Evolutionary conservation across 1,139 yeast species (phyloP), one percentile per base, ranked within the genome.

Genomic region (Groenewaldozyma auringiensis): DNA sequence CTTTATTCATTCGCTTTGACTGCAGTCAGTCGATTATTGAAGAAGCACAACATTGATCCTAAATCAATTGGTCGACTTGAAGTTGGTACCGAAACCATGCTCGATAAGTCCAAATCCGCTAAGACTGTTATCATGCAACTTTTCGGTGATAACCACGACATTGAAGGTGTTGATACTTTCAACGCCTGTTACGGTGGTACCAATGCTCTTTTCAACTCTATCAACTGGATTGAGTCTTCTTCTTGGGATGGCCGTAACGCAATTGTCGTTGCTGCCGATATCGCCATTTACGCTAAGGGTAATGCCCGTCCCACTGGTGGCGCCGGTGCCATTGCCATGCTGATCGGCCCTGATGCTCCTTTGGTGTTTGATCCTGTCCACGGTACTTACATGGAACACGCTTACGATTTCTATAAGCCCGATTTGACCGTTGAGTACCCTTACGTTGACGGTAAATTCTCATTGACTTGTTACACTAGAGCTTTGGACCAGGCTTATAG

Each of bases 281-380:
- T 94, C 66, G 98, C 98, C 63, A 83, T 94, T 59, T 94, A 94
- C 70, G 88, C 92, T 59, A 79, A 89, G 71, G 98, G 98, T 65
- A 83, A 94, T 43, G 99, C 99, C 47, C 83, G 99, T 74, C 98
- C 99, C 61, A 92, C 98, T 49, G 99, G 99, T 66, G 99, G 99
- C 70, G 97, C 95, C 50, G 99, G 99, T 62, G 78, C 95, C 46
- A 94, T 92, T 50, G 99, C 99, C 43, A 62, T 94, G 64, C 79
- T 85, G 66, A 84, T 94, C 62, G 99, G 99, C 45, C 96, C 97
- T 47, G 95, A 94, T 63, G 97, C 98, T 39, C 98, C 98, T 56
- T 76, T 94, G 59, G 96, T 86, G 41, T 81, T 94, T 60, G 97
- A 92, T 61, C 69, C 83, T 45, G 76, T 80, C 50, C 86, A 94